phyloP scores from a whole-genome alignment of 192 early-diverging fungal genomes.

The Podila epigama region DNA sequence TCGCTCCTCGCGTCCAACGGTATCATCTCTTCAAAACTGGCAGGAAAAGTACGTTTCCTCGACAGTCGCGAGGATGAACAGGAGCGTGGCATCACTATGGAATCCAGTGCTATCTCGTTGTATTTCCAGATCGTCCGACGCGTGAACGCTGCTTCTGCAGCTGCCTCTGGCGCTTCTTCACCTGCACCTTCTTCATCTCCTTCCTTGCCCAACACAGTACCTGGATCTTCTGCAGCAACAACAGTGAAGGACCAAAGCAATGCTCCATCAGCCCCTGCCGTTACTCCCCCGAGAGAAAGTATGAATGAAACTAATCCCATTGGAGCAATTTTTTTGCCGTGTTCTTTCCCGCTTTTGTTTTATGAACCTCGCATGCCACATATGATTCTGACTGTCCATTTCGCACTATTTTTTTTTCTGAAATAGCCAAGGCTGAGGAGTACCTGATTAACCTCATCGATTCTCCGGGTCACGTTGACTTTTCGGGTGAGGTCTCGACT shows the following conservation, averaged over 20 bases:
- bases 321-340: no score
- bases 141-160: slow-evolving; percentile 1
- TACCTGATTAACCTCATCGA: slow-evolving; percentile 98
- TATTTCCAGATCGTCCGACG: slow-evolving; percentile 81
- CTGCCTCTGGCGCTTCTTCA: background rate
- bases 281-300: background rate
- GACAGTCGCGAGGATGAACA: slow-evolving; percentile 98
- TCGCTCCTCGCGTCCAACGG: slow-evolving; percentile 96
- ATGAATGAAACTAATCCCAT: no score
- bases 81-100: slow-evolving; percentile 99
- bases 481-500: slow-evolving; percentile 98
- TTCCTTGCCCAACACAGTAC: no score
- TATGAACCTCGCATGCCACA: no score
- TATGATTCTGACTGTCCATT: no score
- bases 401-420: background rate
- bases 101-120: slow-evolving; percentile 93
- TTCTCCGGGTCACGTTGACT: slow-evolving; percentile 98
- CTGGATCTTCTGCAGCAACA: no score
- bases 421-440: slow-evolving; percentile 56
- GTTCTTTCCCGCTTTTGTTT: no score
- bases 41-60: slow-evolving; percentile 95
- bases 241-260: slow-evolving; percentile 35
- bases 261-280: background rate
- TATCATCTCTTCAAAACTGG: slow-evolving; percentile 94
- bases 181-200: background rate